Base-by-base conservation (phyloP, 257 asterid species). In the Cordia subcordata region DNA sequence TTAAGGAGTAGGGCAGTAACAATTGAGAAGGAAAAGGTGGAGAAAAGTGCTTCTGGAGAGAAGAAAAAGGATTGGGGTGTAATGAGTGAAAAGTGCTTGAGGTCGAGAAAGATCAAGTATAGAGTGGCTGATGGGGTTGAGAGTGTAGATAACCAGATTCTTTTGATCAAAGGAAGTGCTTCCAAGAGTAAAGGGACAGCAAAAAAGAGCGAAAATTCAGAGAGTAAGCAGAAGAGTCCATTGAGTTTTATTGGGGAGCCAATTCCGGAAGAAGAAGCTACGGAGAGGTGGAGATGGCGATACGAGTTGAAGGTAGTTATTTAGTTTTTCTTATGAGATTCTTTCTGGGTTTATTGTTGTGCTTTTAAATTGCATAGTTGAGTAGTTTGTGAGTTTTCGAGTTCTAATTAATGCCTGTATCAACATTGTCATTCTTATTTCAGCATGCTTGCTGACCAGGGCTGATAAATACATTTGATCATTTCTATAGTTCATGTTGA, bases 291-390 rank as follows among this genome's bases (percentile, higher is more conserved):
- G 96, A 68, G 65, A 27, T 91, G 98, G 98, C 83, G 98, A 17
- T 88, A 88, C n/a, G 92, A 91, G 15, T 66, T 91, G 58, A 91
- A 88, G 98, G 98, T 91, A 33, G 47, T 42, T 46, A 42, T 68
- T n/a, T 27, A 22, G 58, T 58, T 27, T 42, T 27, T 27, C 4
- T 27, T 6, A 27, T 20, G 23, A 21, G 14, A 3, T 16, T 52
- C 54, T 62, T 15, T 15, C 40, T 13, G 40, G 0, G 10, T 11
- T 9, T 13, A 53, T 17, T 39, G 8, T 55, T 51, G 23, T 44
- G 23, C 10, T 8, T 44, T 50, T 1, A 32, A 13, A 13, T 40
- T n/a, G 16, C 6, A 27, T 27, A 27, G 6, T 27, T 27, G 35
- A 27, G 35, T 1, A 27, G 6, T 27, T 3, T 27, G 3, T 27